Conservation (phyloP, 495 filamentous ascomycete genomes). For the Xylaria bambusicola region DNA sequence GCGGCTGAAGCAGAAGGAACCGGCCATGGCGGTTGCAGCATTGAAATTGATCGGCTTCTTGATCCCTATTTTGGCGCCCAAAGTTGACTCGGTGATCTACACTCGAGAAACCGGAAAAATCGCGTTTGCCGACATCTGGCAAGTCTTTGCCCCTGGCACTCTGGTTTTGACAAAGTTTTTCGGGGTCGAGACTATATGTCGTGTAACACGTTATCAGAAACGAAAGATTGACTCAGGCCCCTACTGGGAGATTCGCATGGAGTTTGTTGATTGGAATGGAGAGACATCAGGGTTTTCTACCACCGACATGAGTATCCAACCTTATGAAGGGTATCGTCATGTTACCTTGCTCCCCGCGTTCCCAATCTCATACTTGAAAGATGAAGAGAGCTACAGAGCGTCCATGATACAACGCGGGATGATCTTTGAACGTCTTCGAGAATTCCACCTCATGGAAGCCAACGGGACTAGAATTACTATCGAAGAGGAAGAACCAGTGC, state of each 20-base stretch:
- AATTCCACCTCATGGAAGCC: constrained; percentile 58
- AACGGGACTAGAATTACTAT: constrained; percentile 37
- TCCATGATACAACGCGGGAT: constrained; percentile 43
- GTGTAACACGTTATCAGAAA: constrained; percentile 19
- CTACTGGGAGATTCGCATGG: constrained; percentile 26
- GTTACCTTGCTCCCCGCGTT: constrained; percentile 54
- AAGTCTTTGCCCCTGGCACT: constrained; percentile 37
- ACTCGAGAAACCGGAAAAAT: constrained; percentile 24
- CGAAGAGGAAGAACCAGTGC: background rate
- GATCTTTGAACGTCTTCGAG: constrained; percentile 50
- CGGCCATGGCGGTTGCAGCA: constrained; percentile 50
- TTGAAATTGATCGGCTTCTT: constrained; percentile 56
- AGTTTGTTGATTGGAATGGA: constrained; percentile 62
- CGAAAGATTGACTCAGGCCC: background rate
- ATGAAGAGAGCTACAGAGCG: constrained; percentile 37
- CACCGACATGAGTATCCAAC: constrained; percentile 36
- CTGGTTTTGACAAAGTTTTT: constrained; percentile 27
- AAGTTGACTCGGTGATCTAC: constrained; percentile 40
- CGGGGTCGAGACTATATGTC: constrained; percentile 22
- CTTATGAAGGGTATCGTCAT: constrained; percentile 49
- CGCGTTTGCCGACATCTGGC: constrained; percentile 28
- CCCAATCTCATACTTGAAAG: constrained; percentile 54
- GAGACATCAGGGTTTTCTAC: constrained; percentile 48
- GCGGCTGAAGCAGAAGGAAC: constrained; percentile 36
- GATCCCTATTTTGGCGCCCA: constrained; percentile 47